Base-by-base conservation (phyloP, 371 early-diverging fungal species). In the Mortierella sp. region DNA sequence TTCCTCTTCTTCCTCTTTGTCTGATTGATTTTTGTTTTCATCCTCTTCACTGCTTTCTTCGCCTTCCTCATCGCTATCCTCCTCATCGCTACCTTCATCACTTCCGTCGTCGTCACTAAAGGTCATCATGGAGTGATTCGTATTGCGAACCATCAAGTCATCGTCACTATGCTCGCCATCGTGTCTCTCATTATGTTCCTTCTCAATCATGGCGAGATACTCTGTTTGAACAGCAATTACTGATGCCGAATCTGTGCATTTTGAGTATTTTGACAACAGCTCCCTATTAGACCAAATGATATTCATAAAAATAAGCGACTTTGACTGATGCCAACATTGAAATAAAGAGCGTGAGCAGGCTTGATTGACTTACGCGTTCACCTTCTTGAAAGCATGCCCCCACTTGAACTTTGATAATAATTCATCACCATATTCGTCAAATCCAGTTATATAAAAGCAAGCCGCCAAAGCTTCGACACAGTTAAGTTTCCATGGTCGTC, bases 391-490 rank as follows among this genome's bases (percentile, higher is more conserved):
- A 2, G 96, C 96, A 74, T 97, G 95, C 2, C 99, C 99, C 97
- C 99, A 99, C 65, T 93, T 95, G 87, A 99, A 99, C 76, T 96
- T 95, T 62, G 88, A 85, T 85, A 99, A 87, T 24, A 99, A 79
- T 24, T 88, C 90, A 72, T 96, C 94, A 13, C 96, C 99, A 48
- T 94, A 88, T 63, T 94, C 96, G 50, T 95, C 92, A 66, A 91
- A 92, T 1, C 94, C 99, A 45, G 94, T 93, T 38, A 99, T 98
- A 82, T 94, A 98, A 67, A 99, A 94, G 28, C 94, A 93, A 0
- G 99, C 99, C 5, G 99, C 98, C 71, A 99, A 87, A 0, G 99
- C 99, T 83, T 99, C 99, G 36, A 95, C 99, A 88, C 99, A 99
- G 83, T 99, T 99, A 65, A 99, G 87, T 73, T 96, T 96, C 91